These are phyloP conservation scores for Solanum infundibuliforme DNA, from an alignment of 257 asterid species.

Conservation along the genomic window DNA sequence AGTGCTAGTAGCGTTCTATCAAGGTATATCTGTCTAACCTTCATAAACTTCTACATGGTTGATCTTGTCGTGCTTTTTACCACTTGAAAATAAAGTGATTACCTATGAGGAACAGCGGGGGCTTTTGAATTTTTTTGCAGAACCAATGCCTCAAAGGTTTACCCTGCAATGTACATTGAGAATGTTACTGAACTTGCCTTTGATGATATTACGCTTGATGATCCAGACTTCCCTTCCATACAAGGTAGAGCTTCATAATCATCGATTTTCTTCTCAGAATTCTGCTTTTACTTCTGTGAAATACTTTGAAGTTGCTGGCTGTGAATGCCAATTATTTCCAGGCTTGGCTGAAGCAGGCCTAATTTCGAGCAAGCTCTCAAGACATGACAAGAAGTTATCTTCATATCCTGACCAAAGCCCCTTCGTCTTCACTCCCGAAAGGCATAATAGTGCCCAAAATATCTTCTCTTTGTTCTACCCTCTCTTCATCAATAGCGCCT, in stretches of 20 bases:
- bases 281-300: background rate
- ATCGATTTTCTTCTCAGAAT: constrained; percentile 4
- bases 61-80: background rate
- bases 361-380: constrained; percentile 90
- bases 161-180: constrained; percentile 96
- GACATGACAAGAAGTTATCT: constrained; percentile 62
- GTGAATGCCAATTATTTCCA: constrained; percentile 30
- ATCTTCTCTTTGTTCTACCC: background rate
- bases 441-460: constrained; percentile 23
- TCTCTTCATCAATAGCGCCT: background rate
- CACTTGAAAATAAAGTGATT: background rate
- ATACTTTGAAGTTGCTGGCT: background rate
- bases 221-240: constrained; percentile 86
- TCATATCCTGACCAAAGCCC: constrained; percentile 53
- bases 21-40: constrained; percentile 32
- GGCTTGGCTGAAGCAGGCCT: constrained; percentile 99
- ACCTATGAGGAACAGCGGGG: background rate
- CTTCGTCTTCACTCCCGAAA: constrained; percentile 65
- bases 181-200: constrained; percentile 89
- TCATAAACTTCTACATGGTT: background rate
- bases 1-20: constrained; percentile 77
- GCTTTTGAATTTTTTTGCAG: constrained; percentile 18
- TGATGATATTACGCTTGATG: constrained; percentile 82
- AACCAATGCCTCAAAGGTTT: constrained; percentile 73
- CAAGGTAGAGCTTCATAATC: constrained; percentile 49